Evolutionary conservation across 192 early-diverging fungal species (phyloP), one percentile per base, ranked within the genome.

Genomic region (Podila verticillata): DNA sequence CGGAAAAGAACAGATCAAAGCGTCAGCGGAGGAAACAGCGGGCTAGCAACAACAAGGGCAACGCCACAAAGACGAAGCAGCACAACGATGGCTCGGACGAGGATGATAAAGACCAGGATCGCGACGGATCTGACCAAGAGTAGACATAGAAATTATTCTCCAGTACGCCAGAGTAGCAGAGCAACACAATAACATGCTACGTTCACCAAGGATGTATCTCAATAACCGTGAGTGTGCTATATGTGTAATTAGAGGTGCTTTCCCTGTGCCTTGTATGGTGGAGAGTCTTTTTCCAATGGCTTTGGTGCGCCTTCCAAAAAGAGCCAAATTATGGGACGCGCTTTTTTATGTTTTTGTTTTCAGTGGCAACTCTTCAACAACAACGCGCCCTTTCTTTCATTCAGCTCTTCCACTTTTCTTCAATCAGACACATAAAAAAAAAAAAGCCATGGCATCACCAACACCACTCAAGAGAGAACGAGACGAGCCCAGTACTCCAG

Each of bases 1-100:
- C 95, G 0, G 95, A 94, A 31, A 99, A 96, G 83, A 93, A 91
- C 61, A 84, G 96, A 30, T 90, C 92, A 32, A 98, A 97, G 82
- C 84, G 96, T 29, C 89, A 93, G 77, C 93, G 92, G 72, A 84
- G 92, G 31, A 94, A 92, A 70, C 85, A 89, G 74, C 78, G 72
- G 47, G 72, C 88, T n/a, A 60, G 59, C 74, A 72, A 84, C 60
- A 74, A 64, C 54, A 72, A 75, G 65, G 82, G 81, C 31, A 54
- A 54, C 4, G 2, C 5, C 20, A 60, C 71, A 15, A 84, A 73
- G 57, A 82, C 71, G 49, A 74, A 56, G 63, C 66, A 72, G 19
- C 63, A 36, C 12, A 56, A 66, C 15, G 44, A 20, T 12, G 34
- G 62, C 13, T 61, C 67, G 26, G 61, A 66, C 15, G 61, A 75